Percentiles rank a stretch among this genome's conserved stretches.
Conservation (phyloP, 208 protist genomes). For the Vickermania spadyakhi region DNA sequence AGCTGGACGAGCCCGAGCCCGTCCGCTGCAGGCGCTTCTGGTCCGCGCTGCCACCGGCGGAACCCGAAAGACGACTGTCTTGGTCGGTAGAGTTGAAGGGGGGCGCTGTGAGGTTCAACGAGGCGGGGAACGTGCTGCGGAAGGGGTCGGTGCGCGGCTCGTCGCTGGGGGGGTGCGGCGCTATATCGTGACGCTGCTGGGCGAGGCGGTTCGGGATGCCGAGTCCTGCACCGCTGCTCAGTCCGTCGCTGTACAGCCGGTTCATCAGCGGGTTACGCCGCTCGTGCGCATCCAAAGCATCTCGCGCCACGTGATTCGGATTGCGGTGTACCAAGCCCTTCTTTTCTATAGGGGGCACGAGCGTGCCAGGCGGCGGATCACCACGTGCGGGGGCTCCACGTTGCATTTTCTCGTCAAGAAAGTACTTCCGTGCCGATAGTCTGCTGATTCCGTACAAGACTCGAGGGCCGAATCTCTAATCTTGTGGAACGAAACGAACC, state of each 20-base stretch:
- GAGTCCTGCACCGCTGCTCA: constrained; percentile 41
- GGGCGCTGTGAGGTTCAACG: neutral
- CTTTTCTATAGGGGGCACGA: constrained; percentile 21
- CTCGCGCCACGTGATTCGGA: constrained; percentile 78
- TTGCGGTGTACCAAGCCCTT: constrained; percentile 64
- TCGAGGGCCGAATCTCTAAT: too few species aligned
- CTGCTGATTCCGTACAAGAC: too few species aligned
- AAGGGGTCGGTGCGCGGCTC: neutral
- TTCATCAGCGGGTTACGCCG: constrained; percentile 56
- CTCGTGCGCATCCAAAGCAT: constrained; percentile 57
- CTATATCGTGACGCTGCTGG: constrained; percentile 7
- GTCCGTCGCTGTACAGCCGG: constrained; percentile 65
- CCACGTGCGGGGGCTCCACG: too few species aligned
- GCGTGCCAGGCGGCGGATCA: constrained; percentile 5
- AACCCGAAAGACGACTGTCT: neutral
- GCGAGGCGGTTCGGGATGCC: constrained; percentile 67
- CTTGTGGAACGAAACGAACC: too few species aligned
- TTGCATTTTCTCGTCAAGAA: too few species aligned
- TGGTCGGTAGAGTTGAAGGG: neutral
- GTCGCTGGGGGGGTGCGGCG: constrained; percentile 2
- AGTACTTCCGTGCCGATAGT: too few species aligned
- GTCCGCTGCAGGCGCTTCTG: neutral
- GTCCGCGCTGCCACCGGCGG: neutral
- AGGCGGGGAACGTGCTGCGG: neutral
- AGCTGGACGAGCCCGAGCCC: too few species aligned